Percentiles rank a stretch among this genome's conserved stretches.
phyloP scores from a whole-genome alignment of 2,329 filamentous ascomycete species.

The Coniella vitis region DNA sequence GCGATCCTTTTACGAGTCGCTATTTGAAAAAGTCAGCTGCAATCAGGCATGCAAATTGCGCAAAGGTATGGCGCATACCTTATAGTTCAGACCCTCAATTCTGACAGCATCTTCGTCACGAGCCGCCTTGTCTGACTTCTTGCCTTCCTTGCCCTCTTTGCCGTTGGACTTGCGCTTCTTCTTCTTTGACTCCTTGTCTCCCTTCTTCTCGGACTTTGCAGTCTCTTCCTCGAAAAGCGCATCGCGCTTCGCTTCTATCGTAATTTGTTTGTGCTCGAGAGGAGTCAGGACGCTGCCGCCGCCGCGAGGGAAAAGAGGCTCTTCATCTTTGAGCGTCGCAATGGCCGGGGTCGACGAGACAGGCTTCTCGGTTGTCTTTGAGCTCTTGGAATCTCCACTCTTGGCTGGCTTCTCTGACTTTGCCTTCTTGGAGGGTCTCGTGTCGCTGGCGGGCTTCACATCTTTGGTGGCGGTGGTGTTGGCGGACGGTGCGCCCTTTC shows the following conservation, averaged over 20 bases:
- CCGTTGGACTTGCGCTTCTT: slow-evolving; percentile 46
- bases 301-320: slow-evolving; percentile 85
- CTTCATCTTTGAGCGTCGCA: slow-evolving; percentile 62
- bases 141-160: slow-evolving; percentile 46
- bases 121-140: slow-evolving; percentile 40
- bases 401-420: slow-evolving; percentile 30
- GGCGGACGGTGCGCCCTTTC: slow-evolving; percentile 50
- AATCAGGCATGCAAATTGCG: slow-evolving; percentile 14
- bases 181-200: slow-evolving; percentile 42
- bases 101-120: slow-evolving; percentile 55
- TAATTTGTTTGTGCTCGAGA: slow-evolving; percentile 92
- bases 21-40: slow-evolving; percentile 29
- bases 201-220: slow-evolving; percentile 40
- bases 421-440: slow-evolving; percentile 42
- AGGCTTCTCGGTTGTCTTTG: slow-evolving; percentile 19
- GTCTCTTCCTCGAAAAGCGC: slow-evolving; percentile 80
- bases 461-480: slow-evolving; percentile 42
- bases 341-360: slow-evolving; percentile 22
- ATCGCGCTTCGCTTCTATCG: slow-evolving; percentile 86
- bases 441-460: slow-evolving; percentile 38
- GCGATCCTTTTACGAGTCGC: slow-evolving; percentile 77
- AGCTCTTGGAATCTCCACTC: slow-evolving; percentile 25
- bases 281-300: slow-evolving; percentile 87
- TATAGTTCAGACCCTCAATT: slow-evolving; percentile 84
- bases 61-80: slow-evolving; percentile 45